These are phyloP conservation scores for Phycomyces blakesleeanus DNA, from an alignment of 192 early-diverging fungal species.

Conservation along the genomic window DNA sequence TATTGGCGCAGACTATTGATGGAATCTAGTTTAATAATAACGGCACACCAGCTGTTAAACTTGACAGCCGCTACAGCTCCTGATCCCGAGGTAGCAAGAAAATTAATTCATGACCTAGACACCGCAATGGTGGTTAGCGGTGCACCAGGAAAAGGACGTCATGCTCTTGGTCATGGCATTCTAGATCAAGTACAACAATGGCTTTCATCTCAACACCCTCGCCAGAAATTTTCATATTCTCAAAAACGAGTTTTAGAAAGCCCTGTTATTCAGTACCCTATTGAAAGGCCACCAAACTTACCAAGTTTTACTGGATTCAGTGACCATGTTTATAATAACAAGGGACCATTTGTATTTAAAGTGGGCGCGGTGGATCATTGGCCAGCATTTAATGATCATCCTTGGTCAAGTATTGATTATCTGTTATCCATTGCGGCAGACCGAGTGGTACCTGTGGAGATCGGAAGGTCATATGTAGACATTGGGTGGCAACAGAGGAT, in stretches of 20 bases:
- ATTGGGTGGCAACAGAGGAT: constrained; percentile 69
- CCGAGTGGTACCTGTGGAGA: constrained; percentile 78
- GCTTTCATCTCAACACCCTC: constrained; percentile 8
- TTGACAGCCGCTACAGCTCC: neutral
- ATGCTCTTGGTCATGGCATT: constrained; percentile 10
- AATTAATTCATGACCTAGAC: constrained; percentile 46
- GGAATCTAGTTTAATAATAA: constrained; percentile 44
- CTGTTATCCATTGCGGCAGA: constrained; percentile 56
- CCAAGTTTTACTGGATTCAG: constrained; percentile 24
- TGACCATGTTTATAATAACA: constrained; percentile 6
- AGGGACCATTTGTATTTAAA: constrained; percentile 50
- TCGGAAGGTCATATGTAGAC: constrained; percentile 78
- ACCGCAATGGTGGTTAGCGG: constrained; percentile 56
- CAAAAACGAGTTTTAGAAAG: neutral
- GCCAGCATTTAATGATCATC: constrained; percentile 56
- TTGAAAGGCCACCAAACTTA: neutral
- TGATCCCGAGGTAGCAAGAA: constrained; percentile 10
- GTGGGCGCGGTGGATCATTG: constrained; percentile 54
- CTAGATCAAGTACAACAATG: constrained; percentile 25
- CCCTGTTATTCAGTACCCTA: constrained; percentile 1
- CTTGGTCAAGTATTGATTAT: constrained; percentile 63
- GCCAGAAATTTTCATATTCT: neutral
- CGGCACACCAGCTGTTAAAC: constrained; percentile 11
- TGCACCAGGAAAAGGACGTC: constrained; percentile 33
- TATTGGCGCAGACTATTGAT: constrained; percentile 49